Conservation (phyloP, 169 alveolate genomes). For the Eimeria brunetti region DNA sequence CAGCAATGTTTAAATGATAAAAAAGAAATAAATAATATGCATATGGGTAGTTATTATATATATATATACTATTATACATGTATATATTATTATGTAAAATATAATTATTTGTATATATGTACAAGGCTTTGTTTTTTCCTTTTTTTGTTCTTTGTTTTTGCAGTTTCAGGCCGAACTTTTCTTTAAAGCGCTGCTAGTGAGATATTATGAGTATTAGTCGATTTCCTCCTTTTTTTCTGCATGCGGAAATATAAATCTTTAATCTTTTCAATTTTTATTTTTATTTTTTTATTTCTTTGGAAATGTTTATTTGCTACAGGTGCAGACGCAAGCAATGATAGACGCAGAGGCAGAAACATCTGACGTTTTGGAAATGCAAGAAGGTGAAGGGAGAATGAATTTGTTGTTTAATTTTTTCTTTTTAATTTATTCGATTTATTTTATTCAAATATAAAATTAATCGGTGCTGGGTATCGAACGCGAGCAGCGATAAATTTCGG, state of each 20-base stretch:
- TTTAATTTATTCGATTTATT: neutral
- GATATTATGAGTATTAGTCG: no score
- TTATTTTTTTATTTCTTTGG: no score
- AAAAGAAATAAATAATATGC: no score
- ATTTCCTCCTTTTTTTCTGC: no score
- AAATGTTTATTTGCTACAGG: conserved; percentile 38
- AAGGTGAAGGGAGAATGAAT: neutral
- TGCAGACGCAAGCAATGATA: conserved; percentile 53
- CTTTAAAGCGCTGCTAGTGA: conserved; percentile 45
- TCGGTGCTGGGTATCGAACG: neutral
- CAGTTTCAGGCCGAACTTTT: conserved; percentile 62
- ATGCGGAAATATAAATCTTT: neutral
- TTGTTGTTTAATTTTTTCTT: no score
- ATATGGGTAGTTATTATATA: no score
- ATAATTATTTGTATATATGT: no score
- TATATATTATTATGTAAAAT: no score
- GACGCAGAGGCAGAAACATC: conserved; percentile 65
- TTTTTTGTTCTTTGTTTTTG: neutral
- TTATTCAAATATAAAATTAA: neutral
- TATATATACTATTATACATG: no score
- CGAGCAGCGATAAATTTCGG: neutral
- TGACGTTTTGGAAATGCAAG: conserved; percentile 54
- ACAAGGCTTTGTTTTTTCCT: no score
- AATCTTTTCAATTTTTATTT: no score
- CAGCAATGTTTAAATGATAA: neutral